phyloP scores from a whole-genome alignment of 2,329 filamentous ascomycete genomes.

The Pseudogymnoascus pannorum region DNA sequence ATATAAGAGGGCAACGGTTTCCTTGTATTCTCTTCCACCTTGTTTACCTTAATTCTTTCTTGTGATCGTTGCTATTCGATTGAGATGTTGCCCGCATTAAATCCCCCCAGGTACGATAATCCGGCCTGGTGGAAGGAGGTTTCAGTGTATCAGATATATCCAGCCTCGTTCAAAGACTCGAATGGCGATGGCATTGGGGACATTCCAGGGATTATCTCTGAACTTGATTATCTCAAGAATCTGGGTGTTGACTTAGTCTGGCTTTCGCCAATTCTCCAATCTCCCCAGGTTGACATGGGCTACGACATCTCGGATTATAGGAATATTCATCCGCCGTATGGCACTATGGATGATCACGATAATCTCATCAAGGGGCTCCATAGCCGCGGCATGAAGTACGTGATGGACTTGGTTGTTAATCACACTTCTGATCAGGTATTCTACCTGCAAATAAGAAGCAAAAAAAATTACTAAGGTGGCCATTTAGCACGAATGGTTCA shows the following conservation, averaged over 20 bases:
- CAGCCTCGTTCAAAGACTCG: constrained; percentile 49
- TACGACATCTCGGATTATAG: constrained; percentile 66
- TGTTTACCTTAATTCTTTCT: neutral
- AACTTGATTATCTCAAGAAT: constrained; percentile 52
- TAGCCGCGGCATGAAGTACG: constrained; percentile 53
- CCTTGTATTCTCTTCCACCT: neutral
- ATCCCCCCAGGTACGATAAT: neutral
- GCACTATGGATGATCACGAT: constrained; percentile 60
- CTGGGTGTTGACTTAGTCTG: constrained; percentile 60
- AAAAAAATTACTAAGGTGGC: constrained; percentile 22
- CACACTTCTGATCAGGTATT: constrained; percentile 47
- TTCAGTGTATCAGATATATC: constrained; percentile 51
- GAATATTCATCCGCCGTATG: constrained; percentile 58
- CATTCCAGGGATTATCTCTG: constrained; percentile 54
- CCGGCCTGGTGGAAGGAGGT: constrained; percentile 36
- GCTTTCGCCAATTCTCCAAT: constrained; percentile 59
- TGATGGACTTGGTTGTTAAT: constrained; percentile 70
- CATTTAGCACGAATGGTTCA: constrained; percentile 52
- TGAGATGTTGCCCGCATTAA: neutral
- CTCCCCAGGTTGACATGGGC: constrained; percentile 62
- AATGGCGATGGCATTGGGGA: constrained; percentile 55
- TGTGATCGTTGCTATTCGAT: neutral
- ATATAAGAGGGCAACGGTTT: neutral
- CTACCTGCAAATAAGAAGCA: neutral
- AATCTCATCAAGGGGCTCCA: constrained; percentile 52